Conservation (phyloP, 1,284 basidiomycete species). For the Calocybe gambosa region DNA sequence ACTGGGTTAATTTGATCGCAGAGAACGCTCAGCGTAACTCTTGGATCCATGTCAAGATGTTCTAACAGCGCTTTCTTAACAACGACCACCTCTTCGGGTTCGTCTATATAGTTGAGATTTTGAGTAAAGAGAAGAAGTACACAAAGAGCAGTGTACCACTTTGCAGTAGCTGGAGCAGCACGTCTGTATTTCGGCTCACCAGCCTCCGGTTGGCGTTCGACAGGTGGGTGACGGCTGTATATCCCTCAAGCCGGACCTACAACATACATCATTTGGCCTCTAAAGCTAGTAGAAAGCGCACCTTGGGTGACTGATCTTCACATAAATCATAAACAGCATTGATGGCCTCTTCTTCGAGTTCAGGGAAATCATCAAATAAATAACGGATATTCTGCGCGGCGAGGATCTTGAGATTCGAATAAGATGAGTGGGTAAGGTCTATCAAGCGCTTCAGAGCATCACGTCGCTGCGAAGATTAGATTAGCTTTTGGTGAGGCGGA, state of each 20-base stretch:
- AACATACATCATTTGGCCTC: conserved; percentile 9
- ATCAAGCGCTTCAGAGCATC: conserved; percentile 30
- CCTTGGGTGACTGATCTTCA: conserved; percentile 57
- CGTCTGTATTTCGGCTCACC: conserved; percentile 67
- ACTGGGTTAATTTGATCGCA: conserved; percentile 58
- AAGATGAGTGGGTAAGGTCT: conserved; percentile 26
- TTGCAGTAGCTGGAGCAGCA: conserved; percentile 67
- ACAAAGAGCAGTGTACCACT: conserved; percentile 45
- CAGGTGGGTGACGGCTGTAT: conserved; percentile 55
- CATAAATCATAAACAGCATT: conserved; percentile 71
- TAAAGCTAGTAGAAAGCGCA: conserved; percentile 21
- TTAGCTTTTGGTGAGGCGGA: background rate
- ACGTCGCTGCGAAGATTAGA: conserved; percentile 23
- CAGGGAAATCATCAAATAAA: conserved; percentile 61
- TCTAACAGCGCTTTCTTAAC: conserved; percentile 54
- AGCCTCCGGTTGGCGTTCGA: conserved; percentile 53
- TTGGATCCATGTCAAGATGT: conserved; percentile 60
- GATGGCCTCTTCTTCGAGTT: conserved; percentile 65
- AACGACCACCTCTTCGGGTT: conserved; percentile 54
- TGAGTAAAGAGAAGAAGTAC: background rate
- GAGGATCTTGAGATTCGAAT: conserved; percentile 41
- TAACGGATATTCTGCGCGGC: conserved; percentile 52
- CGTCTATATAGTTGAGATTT: conserved; percentile 37
- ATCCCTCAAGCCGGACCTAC: conserved; percentile 66
- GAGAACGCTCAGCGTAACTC: conserved; percentile 55